phyloP scores from a whole-genome alignment of 1,284 basidiomycete species.

The Ustilago tritici region DNA sequence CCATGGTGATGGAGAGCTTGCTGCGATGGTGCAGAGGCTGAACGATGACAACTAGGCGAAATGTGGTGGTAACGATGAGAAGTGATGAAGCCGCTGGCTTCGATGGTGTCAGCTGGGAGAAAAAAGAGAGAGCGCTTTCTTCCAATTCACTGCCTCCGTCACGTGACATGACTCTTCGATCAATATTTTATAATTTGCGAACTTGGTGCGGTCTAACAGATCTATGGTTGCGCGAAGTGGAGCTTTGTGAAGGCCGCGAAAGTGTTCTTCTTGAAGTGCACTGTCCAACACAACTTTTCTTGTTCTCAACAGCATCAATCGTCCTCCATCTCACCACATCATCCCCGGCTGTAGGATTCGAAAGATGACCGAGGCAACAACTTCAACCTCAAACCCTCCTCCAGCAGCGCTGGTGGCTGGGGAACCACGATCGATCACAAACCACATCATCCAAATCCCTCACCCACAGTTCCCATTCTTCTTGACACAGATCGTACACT shows the following conservation, averaged over 20 bases:
- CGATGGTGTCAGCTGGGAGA: neutral
- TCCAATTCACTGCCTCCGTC: slow-evolving; percentile 3
- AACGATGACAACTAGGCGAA: too few species aligned
- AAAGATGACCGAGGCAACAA: neutral
- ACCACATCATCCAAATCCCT: slow-evolving; percentile 35
- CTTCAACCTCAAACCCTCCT: neutral
- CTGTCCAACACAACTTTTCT: slow-evolving; percentile 5
- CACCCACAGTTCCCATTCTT: slow-evolving; percentile 24
- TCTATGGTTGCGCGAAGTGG: neutral
- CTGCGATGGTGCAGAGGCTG: neutral
- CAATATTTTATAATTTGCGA: neutral
- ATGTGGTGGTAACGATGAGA: neutral
- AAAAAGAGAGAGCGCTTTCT: slow-evolving; percentile 14
- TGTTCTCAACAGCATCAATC: slow-evolving; percentile 1
- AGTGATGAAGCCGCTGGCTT: neutral
- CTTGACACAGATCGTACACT: slow-evolving; percentile 30
- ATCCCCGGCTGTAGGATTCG: too few species aligned
- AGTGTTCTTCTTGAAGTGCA: slow-evolving; percentile 13
- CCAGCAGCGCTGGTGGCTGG: neutral
- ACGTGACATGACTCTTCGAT: slow-evolving; percentile 21
- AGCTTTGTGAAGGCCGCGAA: slow-evolving; percentile 1
- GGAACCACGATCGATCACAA: slow-evolving; percentile 12
- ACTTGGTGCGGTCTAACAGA: slow-evolving; percentile 7
- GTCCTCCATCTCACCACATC: neutral
- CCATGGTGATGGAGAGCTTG: slow-evolving; percentile 5